phyloP scores from a whole-genome alignment of 441 rosid species.

The Adansonia madagascariensis region DNA sequence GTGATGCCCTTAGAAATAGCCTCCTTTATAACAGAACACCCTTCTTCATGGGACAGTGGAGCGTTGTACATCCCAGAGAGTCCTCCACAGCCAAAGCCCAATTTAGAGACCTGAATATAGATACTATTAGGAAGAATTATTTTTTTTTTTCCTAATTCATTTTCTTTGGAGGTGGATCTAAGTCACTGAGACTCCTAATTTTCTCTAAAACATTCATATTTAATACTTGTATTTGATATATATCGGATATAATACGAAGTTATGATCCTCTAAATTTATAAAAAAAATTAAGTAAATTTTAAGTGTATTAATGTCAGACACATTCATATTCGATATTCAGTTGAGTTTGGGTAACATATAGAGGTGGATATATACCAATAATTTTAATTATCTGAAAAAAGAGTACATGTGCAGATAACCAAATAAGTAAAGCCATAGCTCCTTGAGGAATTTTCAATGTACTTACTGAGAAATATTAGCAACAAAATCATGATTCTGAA shows the following conservation, averaged over 20 bases:
- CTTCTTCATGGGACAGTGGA: conserved; percentile 51
- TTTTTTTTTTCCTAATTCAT: no score
- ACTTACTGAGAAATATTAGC: not conserved
- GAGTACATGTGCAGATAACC: no score
- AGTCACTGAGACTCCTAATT: not conserved
- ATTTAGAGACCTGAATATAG: conserved; percentile 23
- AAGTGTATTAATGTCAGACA: not conserved
- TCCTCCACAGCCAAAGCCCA: conserved; percentile 10
- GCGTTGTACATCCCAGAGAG: conserved; percentile 33
- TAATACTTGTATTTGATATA: no score
- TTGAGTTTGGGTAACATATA: not conserved
- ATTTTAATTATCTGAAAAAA: no score
- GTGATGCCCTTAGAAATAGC: conserved; percentile 45
- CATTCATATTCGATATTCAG: not conserved
- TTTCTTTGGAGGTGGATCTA: not conserved
- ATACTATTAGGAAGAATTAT: no score
- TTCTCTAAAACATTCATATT: not conserved
- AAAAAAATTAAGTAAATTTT: not conserved
- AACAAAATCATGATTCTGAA: not conserved
- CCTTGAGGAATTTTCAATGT: no score
- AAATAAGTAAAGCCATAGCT: no score
- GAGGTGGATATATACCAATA: not conserved
- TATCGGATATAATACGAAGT: not conserved
- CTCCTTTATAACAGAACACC: conserved; percentile 38
- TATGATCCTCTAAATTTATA: not conserved